Base-by-base conservation (phyloP, 2,329 filamentous ascomycete species). In the Phyllosticta paracitricarpa region DNA sequence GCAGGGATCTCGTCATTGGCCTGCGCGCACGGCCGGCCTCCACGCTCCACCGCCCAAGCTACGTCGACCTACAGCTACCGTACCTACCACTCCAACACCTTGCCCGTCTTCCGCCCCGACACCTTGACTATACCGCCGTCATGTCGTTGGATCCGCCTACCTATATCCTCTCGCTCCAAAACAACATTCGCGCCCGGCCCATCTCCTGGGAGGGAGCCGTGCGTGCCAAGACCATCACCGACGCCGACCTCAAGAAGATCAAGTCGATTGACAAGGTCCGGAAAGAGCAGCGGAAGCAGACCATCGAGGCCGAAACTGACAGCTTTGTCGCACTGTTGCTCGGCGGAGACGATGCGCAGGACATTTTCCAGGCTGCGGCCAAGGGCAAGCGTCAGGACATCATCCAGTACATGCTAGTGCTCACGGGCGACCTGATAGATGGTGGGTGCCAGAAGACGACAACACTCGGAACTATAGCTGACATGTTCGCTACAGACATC, bases 151-250 rank as follows among this genome's bases (percentile, higher is more conserved):
- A 97, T 73, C 89, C 91, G 68, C 92, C 92, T 63, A 89, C 89
- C 63, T 97, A 97, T 76, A 84, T 89, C 66, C 82, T 85, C 72
- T 93, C 91, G 68, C 83, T 97, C 68, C 92, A 96, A 80, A 95
- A 90, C 84, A 97, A 97, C 81, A 96, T 97, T 75, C 90, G 94
- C 72, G 89, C 90, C 72, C 86, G 94, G 68, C 92, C 92, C 66
- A 96, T 99, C 77, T 92, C 93, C 62, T 99, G 94, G 94, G 93
- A 97, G 77, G 93, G 93, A 70, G 92, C 93, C 70, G 91, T 96
- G 67, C 86, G 94, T 75, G 91, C 91, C 68, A 91, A 92, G 75
- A 94, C 91, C 71, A 89, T 99, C 77, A 96, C 89, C 62, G 93
- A 97, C 68, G 87, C 89, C 68, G 93, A 99, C 76, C 84, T 97